phyloP scores from a whole-genome alignment of 441 rosid species.

The Adansonia madagascariensis region DNA sequence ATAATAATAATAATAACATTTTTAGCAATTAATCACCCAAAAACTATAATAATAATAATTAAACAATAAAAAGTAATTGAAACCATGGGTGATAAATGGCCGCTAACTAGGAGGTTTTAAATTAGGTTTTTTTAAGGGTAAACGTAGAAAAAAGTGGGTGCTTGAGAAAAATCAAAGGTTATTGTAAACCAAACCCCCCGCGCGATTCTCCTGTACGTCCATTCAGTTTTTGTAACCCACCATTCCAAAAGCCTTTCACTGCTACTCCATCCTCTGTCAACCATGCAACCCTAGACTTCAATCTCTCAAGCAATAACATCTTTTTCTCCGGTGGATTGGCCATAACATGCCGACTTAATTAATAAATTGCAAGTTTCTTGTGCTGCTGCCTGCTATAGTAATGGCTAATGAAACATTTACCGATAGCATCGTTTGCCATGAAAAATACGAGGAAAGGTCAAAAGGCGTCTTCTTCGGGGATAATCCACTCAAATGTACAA shows the following conservation, averaged over 20 bases:
- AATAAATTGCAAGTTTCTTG: not conserved
- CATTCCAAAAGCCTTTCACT: not conserved
- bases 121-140: not conserved
- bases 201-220: not conserved
- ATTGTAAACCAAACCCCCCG: not conserved
- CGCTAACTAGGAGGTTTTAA: not conserved
- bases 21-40: no score
- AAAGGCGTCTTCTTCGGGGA: conserved; percentile 31
- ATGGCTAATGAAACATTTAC: not conserved
- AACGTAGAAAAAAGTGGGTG: not conserved
- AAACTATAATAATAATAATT: not conserved
- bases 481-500: conserved; percentile 9
- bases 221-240: not conserved
- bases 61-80: not conserved
- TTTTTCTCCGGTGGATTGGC: not conserved
- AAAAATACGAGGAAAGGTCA: not conserved
- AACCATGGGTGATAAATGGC: not conserved
- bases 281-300: not conserved
- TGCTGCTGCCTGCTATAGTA: not conserved
- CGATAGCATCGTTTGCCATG: not conserved
- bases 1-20: no score
- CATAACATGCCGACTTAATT: not conserved
- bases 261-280: not conserved
- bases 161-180: not conserved
- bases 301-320: not conserved